Evolutionary conservation across 495 filamentous ascomycete genomes (phyloP), one percentile per base, ranked within the genome.

Genomic region (Thermothielavioides terrestris): DNA sequence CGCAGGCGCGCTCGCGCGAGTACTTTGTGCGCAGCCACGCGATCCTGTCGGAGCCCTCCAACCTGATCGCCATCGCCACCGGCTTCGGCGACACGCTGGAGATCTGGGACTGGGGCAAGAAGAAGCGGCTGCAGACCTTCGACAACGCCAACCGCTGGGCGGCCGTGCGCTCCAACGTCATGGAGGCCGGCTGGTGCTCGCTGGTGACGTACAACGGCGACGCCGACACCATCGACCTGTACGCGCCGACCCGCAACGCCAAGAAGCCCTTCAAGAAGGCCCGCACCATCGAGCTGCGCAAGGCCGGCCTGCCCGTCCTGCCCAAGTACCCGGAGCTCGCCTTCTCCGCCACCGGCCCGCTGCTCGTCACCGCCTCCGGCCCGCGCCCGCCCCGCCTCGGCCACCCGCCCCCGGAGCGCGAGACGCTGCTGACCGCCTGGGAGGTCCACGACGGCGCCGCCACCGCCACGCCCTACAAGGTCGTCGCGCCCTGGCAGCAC

Each of bases 201-300:
- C 54, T 68, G 8, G 61, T 58, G 4, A 57, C 58, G 9, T 68
- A 68, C 45, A 39, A 42, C 32, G 59, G 63, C 43, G 48, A 63
- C 32, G 48, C 42, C 18, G 56, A 62, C 42, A 48, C 37, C 3
- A 50, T 82, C 75, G 54, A 84, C 73, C 58, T 81, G 74, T 54
- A 92, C 69, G 46, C 85, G 68, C 65, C 84, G 78, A 45, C 31
- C 11, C 21, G 12, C 46, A 21, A 90, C 81, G 9, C 85, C 70
- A 54, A 92, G 73, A 69, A 94, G 84, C 54, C 81, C 80, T 55
- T 83, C 76, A 45, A 74, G 64, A 49, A 91, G 71, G 54, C 76
- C 68, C 62, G 90, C 83, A 42, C 86, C 82, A 62, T 85, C 84
- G 38, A 94, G 76, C 59, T 68, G 17, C 49, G 50, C 50, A 53